Evolutionary conservation across 805 yeast species (phyloP).

Genomic region (Saccharomyces eubayanus): DNA sequence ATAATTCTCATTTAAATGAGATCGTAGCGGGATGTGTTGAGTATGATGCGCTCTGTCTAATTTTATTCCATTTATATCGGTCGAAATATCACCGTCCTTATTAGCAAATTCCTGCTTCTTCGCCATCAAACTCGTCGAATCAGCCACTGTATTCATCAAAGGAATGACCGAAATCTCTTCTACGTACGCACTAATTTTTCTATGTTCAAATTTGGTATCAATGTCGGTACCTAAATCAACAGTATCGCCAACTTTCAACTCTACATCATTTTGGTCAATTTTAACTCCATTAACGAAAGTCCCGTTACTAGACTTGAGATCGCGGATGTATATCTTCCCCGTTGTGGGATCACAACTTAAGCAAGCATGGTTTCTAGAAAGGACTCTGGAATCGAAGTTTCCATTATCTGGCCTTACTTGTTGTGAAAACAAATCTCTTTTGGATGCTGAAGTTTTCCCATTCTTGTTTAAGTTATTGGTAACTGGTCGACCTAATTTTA

Average conservation of each 20-base stretch:
- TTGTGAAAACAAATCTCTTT: slow-evolving; percentile 30
- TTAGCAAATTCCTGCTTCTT: neutral
- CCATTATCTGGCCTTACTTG: slow-evolving; percentile 67
- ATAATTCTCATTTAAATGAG: neutral
- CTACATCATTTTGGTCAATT: slow-evolving; percentile 47
- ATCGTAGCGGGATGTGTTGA: neutral
- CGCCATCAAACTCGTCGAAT: neutral
- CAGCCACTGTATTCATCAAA: slow-evolving; percentile 19
- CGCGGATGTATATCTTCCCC: slow-evolving; percentile 69
- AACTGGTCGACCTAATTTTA: slow-evolving; percentile 86
- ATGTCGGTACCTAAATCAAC: slow-evolving; percentile 92
- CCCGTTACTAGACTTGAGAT: slow-evolving; percentile 88
- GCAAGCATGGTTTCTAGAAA: slow-evolving; percentile 91
- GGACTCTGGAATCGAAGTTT: slow-evolving; percentile 85
- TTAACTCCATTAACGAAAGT: slow-evolving; percentile 79
- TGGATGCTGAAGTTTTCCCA: slow-evolving; percentile 9
- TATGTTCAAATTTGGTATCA: slow-evolving; percentile 54
- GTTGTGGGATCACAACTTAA: slow-evolving; percentile 58
- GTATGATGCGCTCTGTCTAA: neutral
- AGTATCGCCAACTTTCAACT: slow-evolving; percentile 70
- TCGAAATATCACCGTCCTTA: neutral
- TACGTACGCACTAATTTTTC: slow-evolving; percentile 77
- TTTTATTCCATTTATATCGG: neutral
- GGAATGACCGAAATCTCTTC: slow-evolving; percentile 57
- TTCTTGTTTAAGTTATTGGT: slow-evolving; percentile 43